These are phyloP conservation scores for Ganoderma boninense DNA, from an alignment of 1,284 basidiomycete species.

Conservation along the genomic window DNA sequence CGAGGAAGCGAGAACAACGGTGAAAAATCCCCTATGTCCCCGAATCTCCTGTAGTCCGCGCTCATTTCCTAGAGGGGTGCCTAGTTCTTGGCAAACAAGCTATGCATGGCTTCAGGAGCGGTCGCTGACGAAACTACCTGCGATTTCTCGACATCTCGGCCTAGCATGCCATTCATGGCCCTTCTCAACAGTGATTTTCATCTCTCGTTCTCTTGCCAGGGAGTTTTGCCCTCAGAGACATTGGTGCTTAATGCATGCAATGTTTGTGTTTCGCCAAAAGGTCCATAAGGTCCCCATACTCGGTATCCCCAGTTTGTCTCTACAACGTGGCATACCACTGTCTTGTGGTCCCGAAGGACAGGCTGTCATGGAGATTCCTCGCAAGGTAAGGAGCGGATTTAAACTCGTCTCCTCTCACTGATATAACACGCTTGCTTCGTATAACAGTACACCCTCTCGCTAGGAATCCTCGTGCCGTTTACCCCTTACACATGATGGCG, in stretches of 20 bases:
- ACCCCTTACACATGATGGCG: not conserved
- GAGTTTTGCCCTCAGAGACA: not conserved
- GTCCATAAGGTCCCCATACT: no score
- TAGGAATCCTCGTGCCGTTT: not conserved
- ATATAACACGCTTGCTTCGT: not conserved
- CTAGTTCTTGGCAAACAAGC: no score
- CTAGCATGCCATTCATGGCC: no score
- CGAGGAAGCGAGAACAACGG: no score
- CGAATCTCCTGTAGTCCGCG: no score
- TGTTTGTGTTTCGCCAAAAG: no score
- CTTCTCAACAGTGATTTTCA: not conserved
- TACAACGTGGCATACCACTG: not conserved
- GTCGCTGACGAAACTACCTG: no score
- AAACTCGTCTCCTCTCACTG: not conserved
- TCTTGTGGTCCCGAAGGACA: not conserved
- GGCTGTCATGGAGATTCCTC: not conserved
- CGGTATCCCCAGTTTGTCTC: not conserved
- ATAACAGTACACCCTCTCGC: not conserved
- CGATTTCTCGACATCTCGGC: no score
- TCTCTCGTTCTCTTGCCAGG: not conserved
- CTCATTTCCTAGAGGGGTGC: no score
- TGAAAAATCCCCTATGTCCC: no score
- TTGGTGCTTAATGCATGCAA: not conserved
- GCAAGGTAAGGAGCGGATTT: not conserved
- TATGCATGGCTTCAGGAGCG: no score